A percentile compares a stretch with the other conserved stretches of the same genome.
Conservation (phyloP, 148 eudicot species). For the Rhododendron ferrugineum region DNA sequence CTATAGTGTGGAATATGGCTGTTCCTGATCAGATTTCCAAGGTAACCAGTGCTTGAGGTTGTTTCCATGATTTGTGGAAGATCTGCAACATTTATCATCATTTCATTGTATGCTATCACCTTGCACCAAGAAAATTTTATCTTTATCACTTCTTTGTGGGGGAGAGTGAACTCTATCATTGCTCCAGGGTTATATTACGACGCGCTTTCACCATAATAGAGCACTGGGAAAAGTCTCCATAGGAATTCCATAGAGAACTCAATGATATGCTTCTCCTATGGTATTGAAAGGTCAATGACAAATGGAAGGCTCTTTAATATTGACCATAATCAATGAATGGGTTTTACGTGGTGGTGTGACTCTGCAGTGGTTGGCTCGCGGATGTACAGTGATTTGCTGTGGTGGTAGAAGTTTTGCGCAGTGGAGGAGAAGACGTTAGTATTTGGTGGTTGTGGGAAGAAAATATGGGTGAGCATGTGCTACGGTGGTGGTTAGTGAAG, state of each 20-base stretch:
- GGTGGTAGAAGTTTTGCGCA: not conserved
- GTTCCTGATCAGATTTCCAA: conserved; percentile 61
- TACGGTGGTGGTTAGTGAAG: not conserved
- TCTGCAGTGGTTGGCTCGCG: not conserved
- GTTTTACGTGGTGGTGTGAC: not conserved
- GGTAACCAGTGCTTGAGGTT: conserved; percentile 35
- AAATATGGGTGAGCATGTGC: not conserved
- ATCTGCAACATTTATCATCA: not conserved
- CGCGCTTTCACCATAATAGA: not conserved
- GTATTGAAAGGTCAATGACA: not conserved
- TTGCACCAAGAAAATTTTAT: not conserved
- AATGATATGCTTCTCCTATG: not conserved
- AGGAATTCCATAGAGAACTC: not conserved
- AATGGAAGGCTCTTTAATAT: not conserved
- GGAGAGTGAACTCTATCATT: not conserved
- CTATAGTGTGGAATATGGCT: conserved; percentile 71
- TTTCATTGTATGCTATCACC: not conserved
- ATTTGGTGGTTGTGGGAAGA: not conserved
- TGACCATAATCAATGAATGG: not conserved
- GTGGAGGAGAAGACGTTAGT: not conserved
- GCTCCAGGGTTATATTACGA: not conserved
- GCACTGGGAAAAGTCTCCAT: not conserved
- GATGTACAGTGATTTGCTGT: not conserved
- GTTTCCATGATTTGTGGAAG: not conserved
- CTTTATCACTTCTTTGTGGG: not conserved